Percentiles rank a stretch among this genome's conserved stretches.
Evolutionary conservation across 345 rosid species (phyloP).

Genomic region (Eucalyptus tenuipes): DNA sequence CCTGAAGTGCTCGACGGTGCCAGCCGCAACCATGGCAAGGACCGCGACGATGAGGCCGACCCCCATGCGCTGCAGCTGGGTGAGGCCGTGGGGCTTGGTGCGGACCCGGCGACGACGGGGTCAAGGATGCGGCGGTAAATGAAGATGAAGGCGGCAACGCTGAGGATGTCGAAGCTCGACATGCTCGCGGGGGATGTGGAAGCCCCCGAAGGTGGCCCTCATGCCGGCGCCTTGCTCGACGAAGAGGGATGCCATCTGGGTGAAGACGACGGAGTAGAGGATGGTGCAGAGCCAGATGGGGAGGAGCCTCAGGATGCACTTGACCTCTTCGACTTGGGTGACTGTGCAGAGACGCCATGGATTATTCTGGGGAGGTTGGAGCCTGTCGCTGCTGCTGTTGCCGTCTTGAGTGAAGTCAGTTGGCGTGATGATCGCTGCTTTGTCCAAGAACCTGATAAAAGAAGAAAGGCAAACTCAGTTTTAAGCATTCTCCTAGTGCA

Average conservation of each 20-base stretch:
- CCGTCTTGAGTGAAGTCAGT: constrained; percentile 29
- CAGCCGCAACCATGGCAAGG: constrained; percentile 76
- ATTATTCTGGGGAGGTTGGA: not conserved
- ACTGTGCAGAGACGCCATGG: constrained; percentile 77
- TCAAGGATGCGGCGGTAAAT: constrained; percentile 62
- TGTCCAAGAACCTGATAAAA: constrained; percentile 63
- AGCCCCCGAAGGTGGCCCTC: constrained; percentile 42
- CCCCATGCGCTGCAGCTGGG: constrained; percentile 93
- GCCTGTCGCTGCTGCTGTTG: not conserved
- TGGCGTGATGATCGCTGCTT: constrained; percentile 63
- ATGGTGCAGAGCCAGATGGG: constrained; percentile 99
- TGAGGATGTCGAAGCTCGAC: constrained; percentile 91
- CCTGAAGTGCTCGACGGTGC: constrained; percentile 58
- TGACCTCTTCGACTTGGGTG: constrained; percentile 95
- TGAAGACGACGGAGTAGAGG: constrained; percentile 86
- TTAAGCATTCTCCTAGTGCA: not conserved
- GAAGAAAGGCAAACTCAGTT: not conserved
- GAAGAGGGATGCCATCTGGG: constrained; percentile 98
- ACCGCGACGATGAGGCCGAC: constrained; percentile 68
- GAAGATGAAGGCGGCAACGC: constrained; percentile 69
- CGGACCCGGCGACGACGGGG: constrained; percentile 42
- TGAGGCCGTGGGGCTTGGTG: constrained; percentile 44
- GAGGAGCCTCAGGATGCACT: constrained; percentile 72
- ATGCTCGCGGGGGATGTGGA: constrained; percentile 88
- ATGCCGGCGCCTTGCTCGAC: constrained; percentile 94